These are phyloP conservation scores for Pochonia chlamydosporia DNA, from an alignment of 2,329 filamentous ascomycete genomes.

Conservation along the genomic window DNA sequence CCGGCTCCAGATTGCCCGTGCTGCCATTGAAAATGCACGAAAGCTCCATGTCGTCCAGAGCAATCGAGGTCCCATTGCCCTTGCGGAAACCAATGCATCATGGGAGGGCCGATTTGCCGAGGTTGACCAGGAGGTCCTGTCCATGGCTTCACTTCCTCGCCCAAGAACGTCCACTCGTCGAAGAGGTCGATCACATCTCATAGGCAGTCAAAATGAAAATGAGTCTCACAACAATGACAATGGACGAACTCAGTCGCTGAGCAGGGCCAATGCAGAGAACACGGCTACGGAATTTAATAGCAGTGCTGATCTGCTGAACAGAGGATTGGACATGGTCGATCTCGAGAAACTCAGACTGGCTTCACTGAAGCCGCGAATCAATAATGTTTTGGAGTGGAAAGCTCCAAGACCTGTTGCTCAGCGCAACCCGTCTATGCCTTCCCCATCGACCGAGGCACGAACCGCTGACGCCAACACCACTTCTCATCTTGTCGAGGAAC, in stretches of 20 bases:
- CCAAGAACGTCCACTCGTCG: conserved; percentile 22
- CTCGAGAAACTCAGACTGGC: conserved; percentile 3
- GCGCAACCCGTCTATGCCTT: not conserved
- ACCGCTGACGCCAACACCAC: not conserved
- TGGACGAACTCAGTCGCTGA: not conserved
- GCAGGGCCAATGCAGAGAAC: not conserved
- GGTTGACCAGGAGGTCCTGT: conserved; percentile 20
- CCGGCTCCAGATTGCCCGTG: conserved; percentile 43
- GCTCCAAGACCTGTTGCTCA: not conserved
- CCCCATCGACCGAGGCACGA: not conserved
- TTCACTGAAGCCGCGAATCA: not conserved
- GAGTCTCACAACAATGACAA: conserved; percentile 3
- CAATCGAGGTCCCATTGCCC: conserved; percentile 21
- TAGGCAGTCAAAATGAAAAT: not conserved
- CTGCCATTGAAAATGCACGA: conserved; percentile 46
- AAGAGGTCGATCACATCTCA: conserved; percentile 13
- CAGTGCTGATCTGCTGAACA: not conserved
- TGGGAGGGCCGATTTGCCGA: conserved; percentile 14
- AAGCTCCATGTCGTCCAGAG: conserved; percentile 38
- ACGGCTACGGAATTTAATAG: not conserved
- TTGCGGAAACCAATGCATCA: conserved; percentile 18
- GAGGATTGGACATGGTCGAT: conserved; percentile 4
- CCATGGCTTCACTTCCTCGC: conserved; percentile 10
- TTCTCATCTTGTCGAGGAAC: not conserved
- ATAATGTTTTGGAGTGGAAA: conserved; percentile 1